Conservation (phyloP, 2,329 filamentous ascomycete genomes). For the Davidsoniella eucalypti region DNA sequence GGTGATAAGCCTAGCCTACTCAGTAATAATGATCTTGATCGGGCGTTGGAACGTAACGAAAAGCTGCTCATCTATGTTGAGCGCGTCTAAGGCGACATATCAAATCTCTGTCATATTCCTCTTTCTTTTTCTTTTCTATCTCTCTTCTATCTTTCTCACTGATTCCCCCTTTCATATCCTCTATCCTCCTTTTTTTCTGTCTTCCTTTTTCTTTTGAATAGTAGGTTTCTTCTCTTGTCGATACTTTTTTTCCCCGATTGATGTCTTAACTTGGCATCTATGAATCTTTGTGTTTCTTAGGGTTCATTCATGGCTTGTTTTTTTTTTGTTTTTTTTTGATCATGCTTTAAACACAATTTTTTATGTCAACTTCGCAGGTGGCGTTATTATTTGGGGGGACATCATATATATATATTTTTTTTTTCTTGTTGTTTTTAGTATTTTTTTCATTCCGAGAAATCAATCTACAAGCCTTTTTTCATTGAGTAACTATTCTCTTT, state of each 20-base stretch:
- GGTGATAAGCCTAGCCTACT: constrained; percentile 59
- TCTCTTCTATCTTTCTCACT: neutral
- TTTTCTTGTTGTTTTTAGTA: constrained; percentile 1
- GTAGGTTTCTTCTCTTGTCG: neutral
- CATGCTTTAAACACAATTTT: too few species aligned
- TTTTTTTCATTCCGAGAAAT: neutral
- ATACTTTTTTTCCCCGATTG: neutral
- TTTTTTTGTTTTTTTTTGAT: neutral
- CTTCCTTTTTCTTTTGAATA: neutral
- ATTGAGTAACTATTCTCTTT: too few species aligned
- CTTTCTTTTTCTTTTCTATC: neutral
- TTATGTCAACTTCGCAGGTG: too few species aligned
- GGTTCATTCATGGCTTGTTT: too few species aligned
- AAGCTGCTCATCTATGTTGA: constrained; percentile 69
- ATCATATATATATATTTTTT: neutral
- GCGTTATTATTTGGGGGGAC: too few species aligned
- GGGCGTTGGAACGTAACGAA: constrained; percentile 66
- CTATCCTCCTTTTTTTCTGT: neutral
- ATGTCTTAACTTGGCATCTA: neutral
- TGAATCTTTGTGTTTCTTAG: too few species aligned
- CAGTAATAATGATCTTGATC: constrained; percentile 66
- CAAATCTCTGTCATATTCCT: neutral
- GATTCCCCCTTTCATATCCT: neutral
- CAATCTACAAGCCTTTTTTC: too few species aligned
- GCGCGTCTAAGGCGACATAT: constrained; percentile 22